Percentiles rank a stretch among this genome's conserved stretches.
Conservation (phyloP, 2,329 filamentous ascomycete genomes). For the Cylindrodendrum hubeiense region DNA sequence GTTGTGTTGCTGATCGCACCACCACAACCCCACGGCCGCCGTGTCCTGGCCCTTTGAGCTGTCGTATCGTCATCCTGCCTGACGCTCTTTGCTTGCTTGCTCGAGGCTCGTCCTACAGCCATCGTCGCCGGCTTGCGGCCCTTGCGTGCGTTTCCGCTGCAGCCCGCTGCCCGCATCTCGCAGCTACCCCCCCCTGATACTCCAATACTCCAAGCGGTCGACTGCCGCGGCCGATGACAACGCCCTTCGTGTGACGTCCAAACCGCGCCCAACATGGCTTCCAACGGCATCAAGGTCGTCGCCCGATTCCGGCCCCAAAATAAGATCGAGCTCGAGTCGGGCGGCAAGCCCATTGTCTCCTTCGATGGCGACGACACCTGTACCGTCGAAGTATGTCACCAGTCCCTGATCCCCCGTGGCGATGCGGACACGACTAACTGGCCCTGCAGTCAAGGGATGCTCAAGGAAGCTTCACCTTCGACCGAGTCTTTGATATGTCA, state of each 20-base stretch:
- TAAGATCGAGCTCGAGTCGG: constrained; percentile 89
- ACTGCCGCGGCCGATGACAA: constrained; percentile 43
- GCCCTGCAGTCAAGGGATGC: constrained; percentile 80
- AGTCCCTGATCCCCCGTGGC: neutral
- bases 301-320: constrained; percentile 98
- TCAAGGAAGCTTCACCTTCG: constrained; percentile 91
- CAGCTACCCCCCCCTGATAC: constrained; percentile 39
- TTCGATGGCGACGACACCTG: constrained; percentile 94
- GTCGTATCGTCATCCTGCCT: constrained; percentile 18
- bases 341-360: constrained; percentile 90
- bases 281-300: constrained; percentile 86
- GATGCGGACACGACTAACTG: constrained; percentile 40
- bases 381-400: constrained; percentile 77
- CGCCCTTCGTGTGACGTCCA: constrained; percentile 38
- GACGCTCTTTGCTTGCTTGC: constrained; percentile 8
- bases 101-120: constrained; percentile 30
- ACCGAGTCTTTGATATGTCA: constrained; percentile 95
- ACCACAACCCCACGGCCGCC: constrained; percentile 37
- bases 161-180: constrained; percentile 38
- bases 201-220: constrained; percentile 10
- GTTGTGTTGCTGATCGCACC: constrained; percentile 36
- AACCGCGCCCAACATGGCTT: constrained; percentile 57
- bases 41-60: constrained; percentile 27
- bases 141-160: constrained; percentile 29
- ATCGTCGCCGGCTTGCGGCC: constrained; percentile 43